A percentile compares a stretch with the other conserved stretches of the same genome.
phyloP scores from a whole-genome alignment of 176 grass and related monocot species.

The Aechmea fasciata region DNA sequence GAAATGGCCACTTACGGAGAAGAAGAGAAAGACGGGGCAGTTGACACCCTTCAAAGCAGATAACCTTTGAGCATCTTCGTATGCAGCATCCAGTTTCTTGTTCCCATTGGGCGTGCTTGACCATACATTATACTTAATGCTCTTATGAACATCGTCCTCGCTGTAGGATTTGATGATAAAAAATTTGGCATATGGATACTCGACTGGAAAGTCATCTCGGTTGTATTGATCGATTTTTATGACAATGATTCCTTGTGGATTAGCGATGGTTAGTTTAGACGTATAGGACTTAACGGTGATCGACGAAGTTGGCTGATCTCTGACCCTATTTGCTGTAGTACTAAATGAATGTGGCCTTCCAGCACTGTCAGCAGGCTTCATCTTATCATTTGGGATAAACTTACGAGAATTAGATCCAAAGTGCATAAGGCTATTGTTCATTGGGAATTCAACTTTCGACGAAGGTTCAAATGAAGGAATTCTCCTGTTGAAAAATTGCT shows the following conservation, averaged over 20 bases:
- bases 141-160: conserved; percentile 30
- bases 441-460: conserved; percentile 13
- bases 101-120: conserved; percentile 27
- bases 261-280: conserved; percentile 23
- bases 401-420: conserved; percentile 33
- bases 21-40: conserved; percentile 85
- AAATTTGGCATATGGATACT: conserved; percentile 74
- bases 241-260: conserved; percentile 42
- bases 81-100: conserved; percentile 22
- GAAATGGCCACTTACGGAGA: conserved; percentile 61
- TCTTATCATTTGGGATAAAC: conserved; percentile 44
- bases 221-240: conserved; percentile 53
- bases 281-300: conserved; percentile 41
- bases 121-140: conserved; percentile 28
- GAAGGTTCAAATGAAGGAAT: conserved; percentile 23
- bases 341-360: conserved; percentile 14
- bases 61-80: conserved; percentile 16
- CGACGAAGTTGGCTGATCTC: conserved; percentile 14
- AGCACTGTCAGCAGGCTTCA: conserved; percentile 19
- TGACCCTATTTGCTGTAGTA: conserved; percentile 15
- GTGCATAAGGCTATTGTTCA: conserved; percentile 24
- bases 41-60: conserved; percentile 37
- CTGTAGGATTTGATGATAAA: conserved; percentile 44
- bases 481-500: conserved; percentile 21
- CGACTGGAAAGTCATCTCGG: conserved; percentile 41